phyloP scores from a whole-genome alignment of 768 basidiomycete genomes.

The Calocera viscosa region DNA sequence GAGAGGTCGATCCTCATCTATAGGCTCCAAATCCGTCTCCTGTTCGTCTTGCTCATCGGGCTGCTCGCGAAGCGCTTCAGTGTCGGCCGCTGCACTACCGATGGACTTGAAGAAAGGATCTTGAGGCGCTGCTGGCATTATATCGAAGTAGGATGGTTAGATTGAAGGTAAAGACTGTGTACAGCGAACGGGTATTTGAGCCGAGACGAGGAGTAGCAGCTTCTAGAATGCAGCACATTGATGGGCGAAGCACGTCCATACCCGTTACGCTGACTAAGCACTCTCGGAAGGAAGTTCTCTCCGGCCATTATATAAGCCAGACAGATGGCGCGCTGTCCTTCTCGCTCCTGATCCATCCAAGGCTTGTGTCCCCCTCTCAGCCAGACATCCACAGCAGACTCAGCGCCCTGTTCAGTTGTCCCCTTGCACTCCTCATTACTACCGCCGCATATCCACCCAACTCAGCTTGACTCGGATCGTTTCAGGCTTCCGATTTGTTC shows the following conservation, averaged over 20 bases:
- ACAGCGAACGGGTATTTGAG: not conserved
- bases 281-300: no score
- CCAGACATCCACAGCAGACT: not conserved
- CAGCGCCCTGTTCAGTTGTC: not conserved
- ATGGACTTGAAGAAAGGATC: slow-evolving; percentile 46
- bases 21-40: slow-evolving; percentile 26
- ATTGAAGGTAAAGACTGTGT: no score
- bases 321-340: not conserved
- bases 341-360: not conserved
- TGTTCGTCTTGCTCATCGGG: slow-evolving; percentile 18
- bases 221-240: not conserved
- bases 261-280: slow-evolving; percentile 1
- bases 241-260: not conserved
- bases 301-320: not conserved
- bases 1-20: slow-evolving; percentile 51
- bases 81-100: slow-evolving; percentile 40
- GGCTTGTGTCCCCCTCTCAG: not conserved
- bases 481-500: not conserved
- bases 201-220: not conserved
- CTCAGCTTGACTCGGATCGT: not conserved
- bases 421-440: not conserved
- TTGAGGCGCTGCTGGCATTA: not conserved
- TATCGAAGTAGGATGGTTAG: not conserved
- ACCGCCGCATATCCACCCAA: not conserved
- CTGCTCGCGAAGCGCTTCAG: slow-evolving; percentile 31